Base-by-base conservation (phyloP, 805 yeast species). In the Tetrapisispora fleetii region DNA sequence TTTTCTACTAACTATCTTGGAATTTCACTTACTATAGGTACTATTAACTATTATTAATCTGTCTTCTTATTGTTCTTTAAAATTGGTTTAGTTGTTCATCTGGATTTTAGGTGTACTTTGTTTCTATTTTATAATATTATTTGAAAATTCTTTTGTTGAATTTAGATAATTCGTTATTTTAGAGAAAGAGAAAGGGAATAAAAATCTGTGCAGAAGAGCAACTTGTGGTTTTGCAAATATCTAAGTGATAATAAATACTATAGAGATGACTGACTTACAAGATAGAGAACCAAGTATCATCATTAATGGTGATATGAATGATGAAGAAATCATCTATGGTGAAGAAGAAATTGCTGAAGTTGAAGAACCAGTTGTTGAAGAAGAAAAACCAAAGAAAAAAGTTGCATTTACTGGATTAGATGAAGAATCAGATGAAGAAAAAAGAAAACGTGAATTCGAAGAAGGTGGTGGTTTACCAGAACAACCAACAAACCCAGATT, bases 391-490 rank as follows among this genome's bases (percentile, higher is more conserved):
- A 45, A 77, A 83, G 71, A 90, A 90, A 69, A 73, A 82, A 30
- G 98, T 91, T 44, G 78, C 93, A 5, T 90, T 90, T 66, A 89
- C 89, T 37, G 82, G 77, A 32, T 67, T 81, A 32, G 87, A 82
- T 45, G 76, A 67, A 28, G 86, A 80, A 54, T 79, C 76, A 52
- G 87, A 80, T 51, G 95, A 83, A 63, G 95, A 85, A 67, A 78
- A 76, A 52, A 82, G 88, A 60, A 75, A 76, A 60, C 76, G 80
- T 63, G 97, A 91, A 67, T 90, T 93, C 59, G 95, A 87, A 75
- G 98, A 88, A 69, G 96, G 98, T 67, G 98, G 98, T 51, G 99
- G 99, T 47, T 78, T 93, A 51, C 99, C 99, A 48, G 96, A 85
- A 67, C 99, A 93, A 71, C 96, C 96, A 50, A 83, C 77, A 37